Percentiles rank a stretch among this genome's conserved stretches.
Conservation (phyloP, 2,329 filamentous ascomycete genomes). For the Aspergillus piperis region DNA sequence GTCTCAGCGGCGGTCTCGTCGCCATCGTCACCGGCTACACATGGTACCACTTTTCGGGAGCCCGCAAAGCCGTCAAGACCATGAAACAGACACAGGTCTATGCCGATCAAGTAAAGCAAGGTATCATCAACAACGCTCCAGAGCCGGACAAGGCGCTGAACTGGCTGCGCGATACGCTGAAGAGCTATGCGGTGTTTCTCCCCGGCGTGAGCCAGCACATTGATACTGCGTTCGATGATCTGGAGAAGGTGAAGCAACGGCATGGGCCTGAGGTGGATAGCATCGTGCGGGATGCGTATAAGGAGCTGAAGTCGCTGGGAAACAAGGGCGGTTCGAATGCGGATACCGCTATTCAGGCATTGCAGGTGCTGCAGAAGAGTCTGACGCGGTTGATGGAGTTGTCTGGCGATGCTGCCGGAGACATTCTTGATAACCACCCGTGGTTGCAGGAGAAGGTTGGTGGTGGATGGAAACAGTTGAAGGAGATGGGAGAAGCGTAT, state of each 20-base stretch:
- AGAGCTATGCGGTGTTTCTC: constrained; percentile 70
- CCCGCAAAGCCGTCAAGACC: constrained; percentile 50
- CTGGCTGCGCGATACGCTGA: constrained; percentile 66
- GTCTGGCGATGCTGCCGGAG: constrained; percentile 61
- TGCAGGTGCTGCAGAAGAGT: constrained; percentile 64
- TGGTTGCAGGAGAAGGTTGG: constrained; percentile 71
- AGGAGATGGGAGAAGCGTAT: constrained; percentile 68
- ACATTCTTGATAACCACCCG: constrained; percentile 73
- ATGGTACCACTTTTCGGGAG: constrained; percentile 58
- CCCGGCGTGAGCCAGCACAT: constrained; percentile 70
- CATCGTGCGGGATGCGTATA: constrained; percentile 68
- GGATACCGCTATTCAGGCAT: constrained; percentile 62
- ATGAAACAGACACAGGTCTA: constrained; percentile 61
- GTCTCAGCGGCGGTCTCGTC: constrained; percentile 51
- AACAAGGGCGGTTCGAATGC: constrained; percentile 62
- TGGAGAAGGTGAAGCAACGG: constrained; percentile 67
- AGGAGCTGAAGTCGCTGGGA: constrained; percentile 63
- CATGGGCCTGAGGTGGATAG: constrained; percentile 70
- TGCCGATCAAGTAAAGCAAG: constrained; percentile 61
- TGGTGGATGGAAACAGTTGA: constrained; percentile 66
- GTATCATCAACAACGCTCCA: constrained; percentile 64
- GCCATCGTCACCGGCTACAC: constrained; percentile 52
- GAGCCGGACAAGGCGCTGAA: constrained; percentile 66
- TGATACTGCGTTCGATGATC: constrained; percentile 68
- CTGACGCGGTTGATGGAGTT: constrained; percentile 62